Percentiles rank a stretch among this genome's conserved stretches.
phyloP scores from a whole-genome alignment of 306 rosid species.

The Echinosophora koreensis region DNA sequence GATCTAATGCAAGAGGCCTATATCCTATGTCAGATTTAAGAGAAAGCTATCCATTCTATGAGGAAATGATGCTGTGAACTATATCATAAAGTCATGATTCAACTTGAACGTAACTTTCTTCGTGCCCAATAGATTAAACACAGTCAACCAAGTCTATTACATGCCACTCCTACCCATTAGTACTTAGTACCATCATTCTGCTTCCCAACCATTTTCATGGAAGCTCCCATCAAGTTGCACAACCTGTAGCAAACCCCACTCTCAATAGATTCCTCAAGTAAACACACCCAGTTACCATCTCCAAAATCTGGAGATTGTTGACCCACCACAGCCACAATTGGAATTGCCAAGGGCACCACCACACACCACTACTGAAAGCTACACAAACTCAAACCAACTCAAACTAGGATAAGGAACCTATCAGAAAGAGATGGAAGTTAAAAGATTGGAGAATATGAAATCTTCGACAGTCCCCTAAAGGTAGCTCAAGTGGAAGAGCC shows the following conservation, averaged over 20 bases:
- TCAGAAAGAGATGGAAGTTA: neutral
- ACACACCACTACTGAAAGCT: conserved; percentile 51
- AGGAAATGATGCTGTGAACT: conserved; percentile 36
- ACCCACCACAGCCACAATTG: conserved; percentile 54
- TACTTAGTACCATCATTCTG: conserved; percentile 30
- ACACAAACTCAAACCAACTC: conserved; percentile 49
- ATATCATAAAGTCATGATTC: conserved; percentile 33
- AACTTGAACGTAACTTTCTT: conserved; percentile 47
- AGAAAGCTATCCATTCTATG: conserved; percentile 43
- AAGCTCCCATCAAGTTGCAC: conserved; percentile 39
- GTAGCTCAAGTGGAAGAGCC: too few species aligned
- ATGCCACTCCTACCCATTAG: conserved; percentile 39
- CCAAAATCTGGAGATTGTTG: conserved; percentile 47
- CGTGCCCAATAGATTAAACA: conserved; percentile 45
- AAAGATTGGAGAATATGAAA: neutral
- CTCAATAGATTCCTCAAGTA: conserved; percentile 36
- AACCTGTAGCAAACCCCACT: conserved; percentile 31
- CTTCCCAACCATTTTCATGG: conserved; percentile 45
- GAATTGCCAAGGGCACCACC: conserved; percentile 43
- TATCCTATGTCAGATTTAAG: conserved; percentile 38
- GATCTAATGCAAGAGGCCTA: conserved; percentile 35
- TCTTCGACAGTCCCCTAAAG: neutral
- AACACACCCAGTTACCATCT: conserved; percentile 42
- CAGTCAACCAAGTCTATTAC: conserved; percentile 46
- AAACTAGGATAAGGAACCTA: too few species aligned